Base-by-base conservation (phyloP, 805 yeast genomes). In the Vanderwaltozyma tropicalis region DNA sequence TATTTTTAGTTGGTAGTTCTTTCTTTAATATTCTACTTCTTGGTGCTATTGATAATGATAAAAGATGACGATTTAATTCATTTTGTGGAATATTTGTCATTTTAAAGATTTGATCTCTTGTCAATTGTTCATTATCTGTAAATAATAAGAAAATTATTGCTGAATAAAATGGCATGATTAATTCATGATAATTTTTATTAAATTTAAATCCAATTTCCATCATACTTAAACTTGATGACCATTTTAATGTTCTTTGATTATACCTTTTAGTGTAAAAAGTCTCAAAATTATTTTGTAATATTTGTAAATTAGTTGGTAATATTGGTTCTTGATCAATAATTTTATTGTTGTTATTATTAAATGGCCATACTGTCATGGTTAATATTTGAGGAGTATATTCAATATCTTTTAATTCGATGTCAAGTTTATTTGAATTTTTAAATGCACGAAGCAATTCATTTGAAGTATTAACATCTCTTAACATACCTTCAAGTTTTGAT, bases 201-300 rank as follows among this genome's bases (percentile, higher is more conserved):
- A 79, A 82, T 26, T 77, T 69, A 48, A 81, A 78, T 36, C 81
- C 68, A 38, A 89, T 67, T 49, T 88, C 96, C 41, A 85, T 78
- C 5, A 84, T 75, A 5, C 96, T 95, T 51, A 84, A 73, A 46
- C 78, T 77, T 18, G 88, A 84, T 27, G 86, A 78, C 96, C 96
- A 92, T 8, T 62, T 63, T 33, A 82, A 54, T 34, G 63, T 66
- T 46, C 94, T 64, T 9, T 85, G 82, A 36, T 61, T 67, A 49
- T 76, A 78, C 30, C 68, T 61, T 2, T 64, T 55, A 4, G 55
- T 44, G 46, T 82, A 83, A 47, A 65, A 75, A 6, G 56, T 51
- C 41, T 73, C 76, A 52, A 76, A 82, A 19, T 62, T 53, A 1
- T 53, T 47, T 42, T 67, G 66, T 17, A 74, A 49, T 1, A 57